phyloP scores from a whole-genome alignment of 345 rosid species.

The Eucalyptus curtisii region DNA sequence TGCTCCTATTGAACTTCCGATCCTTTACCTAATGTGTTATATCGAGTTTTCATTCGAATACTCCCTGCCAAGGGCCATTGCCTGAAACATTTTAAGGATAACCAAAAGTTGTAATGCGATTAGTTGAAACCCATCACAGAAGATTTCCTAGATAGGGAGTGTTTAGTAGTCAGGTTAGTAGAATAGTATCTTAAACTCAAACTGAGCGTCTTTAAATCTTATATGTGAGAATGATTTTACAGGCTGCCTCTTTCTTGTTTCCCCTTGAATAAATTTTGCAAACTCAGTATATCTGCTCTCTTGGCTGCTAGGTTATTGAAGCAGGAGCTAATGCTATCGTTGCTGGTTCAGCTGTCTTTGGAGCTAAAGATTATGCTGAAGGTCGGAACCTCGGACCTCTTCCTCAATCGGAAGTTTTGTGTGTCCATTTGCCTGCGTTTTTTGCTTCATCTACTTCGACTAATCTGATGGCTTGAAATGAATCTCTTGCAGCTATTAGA shows the following conservation, averaged over 20 bases:
- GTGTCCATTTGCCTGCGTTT: neutral
- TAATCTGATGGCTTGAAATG: neutral
- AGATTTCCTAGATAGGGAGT: neutral
- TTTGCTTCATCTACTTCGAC: neutral
- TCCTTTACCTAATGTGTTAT: neutral
- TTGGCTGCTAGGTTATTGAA: slow-evolving; percentile 59
- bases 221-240: neutral
- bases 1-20: neutral
- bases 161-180: neutral
- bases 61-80: neutral
- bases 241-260: neutral
- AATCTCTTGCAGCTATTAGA: slow-evolving; percentile 43
- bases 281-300: neutral
- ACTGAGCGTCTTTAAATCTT: neutral
- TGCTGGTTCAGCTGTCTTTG: slow-evolving; percentile 97
- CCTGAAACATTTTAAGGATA: neutral
- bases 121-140: neutral
- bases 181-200: neutral
- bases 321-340: slow-evolving; percentile 98
- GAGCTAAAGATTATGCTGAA: slow-evolving; percentile 96
- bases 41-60: neutral
- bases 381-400: slow-evolving; percentile 16
- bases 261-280: neutral
- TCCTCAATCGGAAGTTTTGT: neutral
- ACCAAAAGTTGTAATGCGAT: neutral